Conservation (phyloP, 2,329 filamentous ascomycete species). For the Xylaria sp. region DNA sequence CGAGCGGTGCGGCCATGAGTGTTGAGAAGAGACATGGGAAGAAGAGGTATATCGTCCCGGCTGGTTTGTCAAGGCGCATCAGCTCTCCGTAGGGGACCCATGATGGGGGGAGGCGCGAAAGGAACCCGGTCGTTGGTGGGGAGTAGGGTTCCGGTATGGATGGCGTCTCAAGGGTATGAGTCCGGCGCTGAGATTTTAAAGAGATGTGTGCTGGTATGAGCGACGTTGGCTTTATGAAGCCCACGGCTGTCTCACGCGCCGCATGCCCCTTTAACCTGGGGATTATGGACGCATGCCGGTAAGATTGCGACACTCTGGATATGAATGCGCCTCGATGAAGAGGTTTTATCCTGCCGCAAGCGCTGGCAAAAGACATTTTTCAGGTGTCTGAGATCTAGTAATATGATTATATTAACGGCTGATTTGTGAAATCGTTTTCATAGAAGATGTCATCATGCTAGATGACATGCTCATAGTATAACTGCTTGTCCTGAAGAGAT, state of each 20-base stretch:
- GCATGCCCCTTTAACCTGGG: conserved; percentile 6
- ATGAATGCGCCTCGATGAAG: conserved; percentile 1
- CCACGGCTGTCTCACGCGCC: conserved; percentile 15
- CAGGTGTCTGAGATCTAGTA: neutral
- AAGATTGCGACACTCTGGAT: conserved; percentile 6
- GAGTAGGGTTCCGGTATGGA: conserved; percentile 44
- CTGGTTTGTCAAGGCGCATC: conserved; percentile 73
- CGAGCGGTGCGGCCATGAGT: conserved; percentile 68
- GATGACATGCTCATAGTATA: neutral
- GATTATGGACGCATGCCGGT: conserved; percentile 10
- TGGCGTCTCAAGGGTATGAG: conserved; percentile 26
- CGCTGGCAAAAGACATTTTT: conserved; percentile 9
- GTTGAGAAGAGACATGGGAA: conserved; percentile 83
- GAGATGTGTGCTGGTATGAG: conserved; percentile 9
- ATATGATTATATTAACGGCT: conserved; percentile 1
- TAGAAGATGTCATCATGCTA: neutral
- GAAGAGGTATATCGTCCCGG: conserved; percentile 78
- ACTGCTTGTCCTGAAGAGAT: neutral
- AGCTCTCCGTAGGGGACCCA: conserved; percentile 80
- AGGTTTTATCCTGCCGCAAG: conserved; percentile 7
- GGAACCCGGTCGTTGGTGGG: conserved; percentile 65
- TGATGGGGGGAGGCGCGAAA: conserved; percentile 62
- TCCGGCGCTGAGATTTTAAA: conserved; percentile 10
- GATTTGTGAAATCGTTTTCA: neutral
- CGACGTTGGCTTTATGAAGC: conserved; percentile 20